Percentiles rank a stretch among this genome's conserved stretches.
phyloP scores from a whole-genome alignment of 306 rosid species.

The Dryas drummondii region DNA sequence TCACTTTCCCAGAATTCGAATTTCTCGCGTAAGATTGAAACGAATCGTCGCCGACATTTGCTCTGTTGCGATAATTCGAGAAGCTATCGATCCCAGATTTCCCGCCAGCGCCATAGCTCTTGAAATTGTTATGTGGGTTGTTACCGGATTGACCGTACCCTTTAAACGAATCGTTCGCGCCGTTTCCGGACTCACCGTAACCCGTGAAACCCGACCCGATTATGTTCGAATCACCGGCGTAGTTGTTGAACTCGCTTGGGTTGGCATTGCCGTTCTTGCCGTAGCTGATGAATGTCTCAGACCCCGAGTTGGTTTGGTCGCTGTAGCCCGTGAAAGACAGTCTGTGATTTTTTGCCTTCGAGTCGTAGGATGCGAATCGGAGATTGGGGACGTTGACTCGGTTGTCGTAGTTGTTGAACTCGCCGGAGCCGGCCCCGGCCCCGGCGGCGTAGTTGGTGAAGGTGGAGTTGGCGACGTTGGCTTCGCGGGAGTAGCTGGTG shows the following conservation, averaged over 20 bases:
- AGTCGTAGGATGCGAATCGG: conserved; percentile 60
- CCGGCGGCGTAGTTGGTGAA: conserved; percentile 58
- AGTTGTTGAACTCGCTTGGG: conserved; percentile 57
- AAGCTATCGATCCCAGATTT: conserved; percentile 48
- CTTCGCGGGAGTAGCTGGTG: conserved; percentile 62
- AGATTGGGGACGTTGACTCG: conserved; percentile 80
- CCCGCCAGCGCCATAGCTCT: conserved; percentile 53
- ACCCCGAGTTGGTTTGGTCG: conserved; percentile 75
- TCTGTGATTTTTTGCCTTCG: conserved; percentile 49
- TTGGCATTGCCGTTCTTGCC: conserved; percentile 54
- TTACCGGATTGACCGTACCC: conserved; percentile 62
- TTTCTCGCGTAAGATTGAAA: conserved; percentile 61
- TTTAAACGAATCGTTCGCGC: conserved; percentile 60
- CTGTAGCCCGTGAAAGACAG: conserved; percentile 68
- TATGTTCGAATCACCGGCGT: conserved; percentile 56
- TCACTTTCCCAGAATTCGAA: conserved; percentile 51
- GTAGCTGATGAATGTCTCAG: conserved; percentile 60
- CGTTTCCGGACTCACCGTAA: conserved; percentile 57
- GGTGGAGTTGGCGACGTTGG: conserved; percentile 59
- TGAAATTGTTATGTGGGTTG: conserved; percentile 63
- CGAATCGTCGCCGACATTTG: conserved; percentile 68
- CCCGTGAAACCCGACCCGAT: conserved; percentile 60
- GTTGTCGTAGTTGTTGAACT: conserved; percentile 59
- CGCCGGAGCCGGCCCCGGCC: conserved; percentile 47
- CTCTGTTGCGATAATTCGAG: conserved; percentile 59